Base-by-base conservation (phyloP, 2,329 filamentous ascomycete genomes). In the Xylariaceae sp. region DNA sequence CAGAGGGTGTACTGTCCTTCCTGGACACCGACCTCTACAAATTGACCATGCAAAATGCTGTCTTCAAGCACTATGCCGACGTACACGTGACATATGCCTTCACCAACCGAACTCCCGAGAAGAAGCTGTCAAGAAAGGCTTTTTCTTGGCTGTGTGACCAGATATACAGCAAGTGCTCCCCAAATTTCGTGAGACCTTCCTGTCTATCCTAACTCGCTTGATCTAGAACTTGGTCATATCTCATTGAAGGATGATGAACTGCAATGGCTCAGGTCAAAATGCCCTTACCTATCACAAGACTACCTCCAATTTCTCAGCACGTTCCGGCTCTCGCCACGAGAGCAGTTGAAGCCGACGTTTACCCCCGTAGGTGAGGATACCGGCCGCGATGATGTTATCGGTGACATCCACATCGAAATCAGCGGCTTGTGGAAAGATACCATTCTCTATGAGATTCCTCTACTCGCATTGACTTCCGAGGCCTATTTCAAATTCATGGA, bases 401-500 rank as follows among this genome's bases (percentile, higher is more conserved):
- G 93, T 35, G 85, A 91, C 48, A 71, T 96, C 40, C 73, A 85
- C 55, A 82, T 97, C 53, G 72, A 81, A 33, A 85, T 94, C 52
- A 82, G 83, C 56, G 93, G 93, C 8, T 74, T 83, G 44, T 98
- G 93, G 93, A 79, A 89, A 7, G 90, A 96, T 56, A 97, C 93
- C 0, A 98, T 98, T 47, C 79, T 98, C 20, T 98, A 98, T 70
- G 93, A 98, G 70, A 96, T 98, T 47, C 93, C 93, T 0, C 77
- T 98, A 19, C 77, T 98, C 17, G 90, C 94, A 3, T 69, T 98
- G 53, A 88, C 92, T 1, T 96, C 90, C 38, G 92, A 98, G 67
- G 89, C 93, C 40, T 98, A 96, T 71, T 98, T 98, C 76, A 90
- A 88, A 62, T 97, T 95, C 68, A 88, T 90, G 73, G 90, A 98